A percentile compares a stretch with the other conserved stretches of the same genome.
phyloP scores from a whole-genome alignment of 768 basidiomycete genomes.

The Phylloporus sp. region DNA sequence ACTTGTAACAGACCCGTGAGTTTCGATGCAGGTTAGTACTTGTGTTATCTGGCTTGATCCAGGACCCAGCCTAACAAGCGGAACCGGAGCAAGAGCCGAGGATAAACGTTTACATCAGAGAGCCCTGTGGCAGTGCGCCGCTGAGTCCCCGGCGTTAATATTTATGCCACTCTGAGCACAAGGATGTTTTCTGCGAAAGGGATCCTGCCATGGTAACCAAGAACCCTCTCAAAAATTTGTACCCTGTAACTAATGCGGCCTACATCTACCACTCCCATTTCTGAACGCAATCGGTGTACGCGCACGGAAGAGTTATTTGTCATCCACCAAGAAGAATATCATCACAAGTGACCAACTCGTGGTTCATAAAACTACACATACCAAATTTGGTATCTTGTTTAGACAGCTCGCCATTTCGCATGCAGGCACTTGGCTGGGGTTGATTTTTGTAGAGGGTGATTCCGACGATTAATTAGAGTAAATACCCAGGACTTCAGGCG shows the following conservation, averaged over 20 bases:
- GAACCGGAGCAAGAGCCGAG: background rate
- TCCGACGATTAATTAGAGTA: background rate
- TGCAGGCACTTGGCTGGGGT: background rate
- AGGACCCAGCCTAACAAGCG: too few relatives aligned
- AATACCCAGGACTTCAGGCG: background rate
- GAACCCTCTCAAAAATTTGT: too few relatives aligned
- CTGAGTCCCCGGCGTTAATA: background rate
- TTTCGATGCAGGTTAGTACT: background rate
- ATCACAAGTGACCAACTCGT: too few relatives aligned
- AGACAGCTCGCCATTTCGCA: background rate
- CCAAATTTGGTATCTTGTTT: slow-evolving; percentile 24
- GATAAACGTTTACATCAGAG: background rate
- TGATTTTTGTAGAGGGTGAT: background rate
- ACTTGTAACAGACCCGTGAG: background rate
- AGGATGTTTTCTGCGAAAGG: too few relatives aligned
- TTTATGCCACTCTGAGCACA: too few relatives aligned
- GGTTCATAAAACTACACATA: slow-evolving; percentile 20
- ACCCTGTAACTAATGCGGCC: too few relatives aligned
- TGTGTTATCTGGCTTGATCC: too few relatives aligned
- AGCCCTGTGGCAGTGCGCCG: background rate
- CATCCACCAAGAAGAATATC: too few relatives aligned
- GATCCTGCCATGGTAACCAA: too few relatives aligned
- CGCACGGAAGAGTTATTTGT: too few relatives aligned
- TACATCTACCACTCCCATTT: too few relatives aligned
- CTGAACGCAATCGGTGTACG: too few relatives aligned